A percentile compares a stretch with the other conserved stretches of the same genome.
These are phyloP conservation scores for Panicum miliaceum DNA, from an alignment of 176 grass and related monocot species.

Conservation along the genomic window DNA sequence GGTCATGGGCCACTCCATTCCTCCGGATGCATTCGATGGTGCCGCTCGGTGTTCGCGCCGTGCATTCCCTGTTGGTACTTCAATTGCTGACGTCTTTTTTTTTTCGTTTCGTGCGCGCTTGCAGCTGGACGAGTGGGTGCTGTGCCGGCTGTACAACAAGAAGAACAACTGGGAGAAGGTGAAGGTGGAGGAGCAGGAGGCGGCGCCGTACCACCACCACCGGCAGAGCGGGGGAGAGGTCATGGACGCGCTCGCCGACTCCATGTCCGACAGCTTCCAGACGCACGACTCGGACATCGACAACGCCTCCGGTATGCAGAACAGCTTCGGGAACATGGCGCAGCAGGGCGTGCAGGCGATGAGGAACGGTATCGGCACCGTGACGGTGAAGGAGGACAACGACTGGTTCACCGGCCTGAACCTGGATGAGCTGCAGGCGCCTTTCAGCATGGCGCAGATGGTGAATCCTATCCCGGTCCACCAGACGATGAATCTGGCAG, in stretches of 20 bases:
- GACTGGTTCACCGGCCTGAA: slow-evolving; percentile 58
- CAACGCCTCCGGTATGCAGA: slow-evolving; percentile 38
- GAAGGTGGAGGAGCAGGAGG: slow-evolving; percentile 39
- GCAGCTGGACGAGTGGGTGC: slow-evolving; percentile 78
- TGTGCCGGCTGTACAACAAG: slow-evolving; percentile 84
- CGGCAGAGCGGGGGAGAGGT: slow-evolving; percentile 39
- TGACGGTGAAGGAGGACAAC: slow-evolving; percentile 62
- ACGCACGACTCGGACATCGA: slow-evolving; percentile 75
- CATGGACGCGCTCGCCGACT: slow-evolving; percentile 40
- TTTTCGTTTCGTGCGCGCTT: neutral
- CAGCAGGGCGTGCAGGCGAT: slow-evolving; percentile 26
- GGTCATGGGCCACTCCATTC: neutral
- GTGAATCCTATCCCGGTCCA: slow-evolving; percentile 35
- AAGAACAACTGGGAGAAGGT: slow-evolving; percentile 84
- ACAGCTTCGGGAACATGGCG: slow-evolving; percentile 33
- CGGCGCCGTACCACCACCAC: slow-evolving; percentile 8
- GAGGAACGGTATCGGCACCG: slow-evolving; percentile 10
- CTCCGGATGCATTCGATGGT: neutral
- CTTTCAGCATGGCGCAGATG: slow-evolving; percentile 47
- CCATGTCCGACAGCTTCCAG: slow-evolving; percentile 64
- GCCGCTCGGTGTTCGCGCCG: no score
- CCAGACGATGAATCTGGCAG: slow-evolving; percentile 37
- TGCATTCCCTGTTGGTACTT: neutral
- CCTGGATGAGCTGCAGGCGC: slow-evolving; percentile 58
- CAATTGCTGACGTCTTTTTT: neutral